Conservation (phyloP, 2,329 filamentous ascomycete genomes). For the Thielaviopsis euricoi region DNA sequence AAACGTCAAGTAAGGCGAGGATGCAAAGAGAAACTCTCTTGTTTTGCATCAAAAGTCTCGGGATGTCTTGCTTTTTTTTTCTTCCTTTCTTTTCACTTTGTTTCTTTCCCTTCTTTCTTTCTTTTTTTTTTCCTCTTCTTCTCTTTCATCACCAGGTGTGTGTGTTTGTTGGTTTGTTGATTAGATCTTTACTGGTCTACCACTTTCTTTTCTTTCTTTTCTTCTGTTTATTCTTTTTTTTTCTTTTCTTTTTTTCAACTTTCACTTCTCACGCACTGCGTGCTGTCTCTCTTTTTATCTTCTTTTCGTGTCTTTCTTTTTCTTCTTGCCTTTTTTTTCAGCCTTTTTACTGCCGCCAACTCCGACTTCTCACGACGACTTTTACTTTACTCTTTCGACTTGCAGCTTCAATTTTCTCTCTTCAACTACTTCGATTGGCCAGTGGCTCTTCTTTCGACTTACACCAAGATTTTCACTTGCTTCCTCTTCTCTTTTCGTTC, state of each 20-base stretch:
- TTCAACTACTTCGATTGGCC: too few species aligned
- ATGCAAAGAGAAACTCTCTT: not conserved
- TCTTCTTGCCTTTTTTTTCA: not conserved
- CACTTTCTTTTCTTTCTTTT: not conserved
- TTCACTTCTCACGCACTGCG: constrained; percentile 1
- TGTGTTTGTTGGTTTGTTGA: not conserved
- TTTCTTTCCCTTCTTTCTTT: not conserved
- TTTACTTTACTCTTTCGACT: not conserved
- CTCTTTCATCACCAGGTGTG: not conserved
- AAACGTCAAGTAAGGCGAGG: not conserved
- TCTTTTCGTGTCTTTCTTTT: constrained; percentile 1
- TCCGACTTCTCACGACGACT: not conserved
- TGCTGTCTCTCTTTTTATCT: constrained; percentile 5
- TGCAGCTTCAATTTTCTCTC: not conserved
- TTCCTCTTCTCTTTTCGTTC: not conserved
- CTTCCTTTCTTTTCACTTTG: not conserved
- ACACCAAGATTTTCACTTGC: not conserved
- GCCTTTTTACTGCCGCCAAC: not conserved
- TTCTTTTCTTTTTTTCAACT: not conserved
- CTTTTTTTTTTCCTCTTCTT: not conserved
- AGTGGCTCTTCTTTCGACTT: too few species aligned
- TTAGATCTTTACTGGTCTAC: not conserved
- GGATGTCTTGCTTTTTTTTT: not conserved
- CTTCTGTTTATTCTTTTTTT: not conserved
- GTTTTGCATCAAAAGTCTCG: not conserved